phyloP scores from a whole-genome alignment of 495 filamentous ascomycete genomes.

The Lophium mytilinum region DNA sequence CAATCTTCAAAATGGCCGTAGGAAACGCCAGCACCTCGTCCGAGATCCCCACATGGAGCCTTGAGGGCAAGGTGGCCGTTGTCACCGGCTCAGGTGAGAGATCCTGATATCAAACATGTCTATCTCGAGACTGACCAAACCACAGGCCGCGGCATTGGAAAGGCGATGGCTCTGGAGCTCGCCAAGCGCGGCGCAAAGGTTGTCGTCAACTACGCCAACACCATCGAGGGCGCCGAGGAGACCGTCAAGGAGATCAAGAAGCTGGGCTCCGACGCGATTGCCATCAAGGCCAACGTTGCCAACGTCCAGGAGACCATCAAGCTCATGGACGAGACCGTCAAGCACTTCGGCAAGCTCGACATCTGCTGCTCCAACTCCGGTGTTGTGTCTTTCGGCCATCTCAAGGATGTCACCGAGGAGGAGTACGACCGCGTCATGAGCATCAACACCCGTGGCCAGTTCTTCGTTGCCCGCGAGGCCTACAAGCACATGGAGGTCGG shows the following conservation, averaged over 20 bases:
- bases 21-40: constrained; percentile 11
- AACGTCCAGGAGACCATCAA: constrained; percentile 36
- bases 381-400: constrained; percentile 44
- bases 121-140: neutral
- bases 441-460: constrained; percentile 53
- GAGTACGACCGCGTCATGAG: constrained; percentile 48
- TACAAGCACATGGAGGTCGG: constrained; percentile 54
- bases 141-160: constrained; percentile 37
- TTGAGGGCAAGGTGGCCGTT: constrained; percentile 40
- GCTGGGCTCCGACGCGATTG: constrained; percentile 38
- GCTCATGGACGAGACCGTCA: constrained; percentile 40
- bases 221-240: constrained; percentile 39
- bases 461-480: constrained; percentile 60
- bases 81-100: constrained; percentile 37
- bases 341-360: constrained; percentile 40
- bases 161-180: constrained; percentile 39
- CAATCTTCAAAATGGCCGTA: constrained; percentile 14
- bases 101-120: neutral
- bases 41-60: constrained; percentile 27
- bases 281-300: constrained; percentile 46
- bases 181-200: constrained; percentile 40
- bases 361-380: constrained; percentile 48
- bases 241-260: constrained; percentile 41
- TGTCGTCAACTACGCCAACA: constrained; percentile 41
- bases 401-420: constrained; percentile 43